Base-by-base conservation (phyloP, 192 early-diverging fungal species). In the Glomus cerebriforme region DNA sequence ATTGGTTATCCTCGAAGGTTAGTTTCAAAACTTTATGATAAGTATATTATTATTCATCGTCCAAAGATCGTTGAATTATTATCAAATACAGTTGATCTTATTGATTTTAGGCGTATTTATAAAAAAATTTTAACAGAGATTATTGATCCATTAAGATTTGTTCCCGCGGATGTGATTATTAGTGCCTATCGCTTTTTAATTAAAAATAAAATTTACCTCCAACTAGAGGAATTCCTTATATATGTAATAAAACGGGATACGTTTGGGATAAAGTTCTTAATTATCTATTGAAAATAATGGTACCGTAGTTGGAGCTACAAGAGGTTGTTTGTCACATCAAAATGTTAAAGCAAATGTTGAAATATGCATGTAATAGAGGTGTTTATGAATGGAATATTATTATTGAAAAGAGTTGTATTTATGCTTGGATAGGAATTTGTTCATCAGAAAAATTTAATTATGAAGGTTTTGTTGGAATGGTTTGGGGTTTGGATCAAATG, bases 331-430 rank as follows among this genome's bases (percentile, higher is more conserved):
- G 15, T 8, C 17, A 26, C 59, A 75, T 62, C 54, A 75, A 63
- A 49, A 24, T 59, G 34, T 62, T 26, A 59, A 34, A 49, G 34
- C 59, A 37, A 60, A 39, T 1, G 8, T 37, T 13, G 4, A 39
- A 37, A 62, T 75, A 32, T 19, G n/a, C n/a, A n/a, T n/a, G 8
- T 34, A 34, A 39, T 10, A 17, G 9, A 12, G 54, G 59, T 24
- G 6, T 39, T 24, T 62, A 75, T 63, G 74, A 75, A 63, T 75
- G 74, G 74, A 37, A 75, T 43, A 32, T 75, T 63, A 26, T 75
- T 15, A 63, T 75, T 26, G 74, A 63, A 63, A 32, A 43, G 39
- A 75, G 7, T 24, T 60, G 74, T n/a, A 15, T 7, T 26, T 31
- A 12, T 24, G 34, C 37, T 7, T 62, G 32, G 29, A 43, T 75